Evolutionary conservation across 371 early-diverging fungal species (phyloP), one percentile per base, ranked within the genome.

Genomic region (Apophysomyces elegans): DNA sequence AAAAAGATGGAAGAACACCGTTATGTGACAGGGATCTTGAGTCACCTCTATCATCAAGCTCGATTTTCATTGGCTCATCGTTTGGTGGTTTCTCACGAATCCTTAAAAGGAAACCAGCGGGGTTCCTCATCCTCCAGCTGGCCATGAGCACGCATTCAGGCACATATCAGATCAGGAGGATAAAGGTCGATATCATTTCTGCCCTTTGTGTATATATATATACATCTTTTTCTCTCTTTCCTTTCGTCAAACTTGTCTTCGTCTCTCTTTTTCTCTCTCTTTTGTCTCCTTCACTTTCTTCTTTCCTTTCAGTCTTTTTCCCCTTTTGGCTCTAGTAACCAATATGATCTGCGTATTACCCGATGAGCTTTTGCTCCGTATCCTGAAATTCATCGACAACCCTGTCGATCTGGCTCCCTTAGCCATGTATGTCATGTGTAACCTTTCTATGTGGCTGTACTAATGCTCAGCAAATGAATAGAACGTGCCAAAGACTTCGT

Each of bases 341-440:
- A 26, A 26, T 26, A 35, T 63, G 65, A 37, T 74, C 56, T 32
- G 66, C 12, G 58, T 60, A 35, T 50, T 78, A 44, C 73, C 78
- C 18, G 59, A 64, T 38, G 78, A 78, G 54, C 58, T 78, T 11
- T 67, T 75, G 41, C 59, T 75, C 6, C 18, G 67, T 35, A 71
- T 75, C 14, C 47, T 78, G 38, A 56, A 65, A 16, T 65, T 68
- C 56, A 16, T 75, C 21, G 75, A 64, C 3, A 75, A 73, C 44
- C 75, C 70, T 21, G 39, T 73, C 3, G 62, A 75, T 59, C 54
- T 75, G 41, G 61, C 60, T 18, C 66, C 78, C 18, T 35, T 75
- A 44, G 65, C 78, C 43, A 73, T 73, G 78, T 78, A 70, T 64
- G 66, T 46, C 4, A 5, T 50, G 54, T 50, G 54, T 50, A 50